Base-by-base conservation (phyloP, 192 early-diverging fungal genomes). In the Backusella tuberculispora region DNA sequence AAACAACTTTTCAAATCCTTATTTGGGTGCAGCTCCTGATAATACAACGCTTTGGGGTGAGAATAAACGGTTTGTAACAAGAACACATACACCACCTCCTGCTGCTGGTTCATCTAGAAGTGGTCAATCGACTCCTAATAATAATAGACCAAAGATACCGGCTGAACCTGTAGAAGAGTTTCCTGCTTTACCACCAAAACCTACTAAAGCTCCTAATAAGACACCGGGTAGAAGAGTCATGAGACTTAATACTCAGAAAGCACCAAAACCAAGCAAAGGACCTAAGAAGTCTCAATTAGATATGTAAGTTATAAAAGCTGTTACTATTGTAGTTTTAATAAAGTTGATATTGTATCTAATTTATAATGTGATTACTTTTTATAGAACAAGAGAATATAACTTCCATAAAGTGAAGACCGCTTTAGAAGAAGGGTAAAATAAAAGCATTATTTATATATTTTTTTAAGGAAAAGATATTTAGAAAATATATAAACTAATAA, bases 341-440 rank as follows among this genome's bases (percentile, higher is more conserved):
- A 34, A 34, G 2, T 34, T 0, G 29, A 34, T 34, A 34, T 34
- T 34, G 29, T 0, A 34, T 34, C 29, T 34, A 34, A 34, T 34
- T 34, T 34, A 34, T 34, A 34, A 34, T 34, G 2, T 34, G 29
- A 34, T 34, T 34, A 34, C 29, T 34, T 34, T 34, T 19, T 13
- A 69, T 68, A 77, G 76, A 12, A 40, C 63, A 4, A 50, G 66
- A 71, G 68, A 83, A 17, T 83, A 83, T 73, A 85, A 85, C 46
- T 73, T 77, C 24, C 4, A 63, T 19, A 75, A 74, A 9, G 79
- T 79, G 14, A 74, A 48, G 29, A 4, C 47, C 13, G 65, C 70
- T 2, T 69, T 85, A 6, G 24, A 12, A 63, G 71, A 76, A 26
- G 79, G 66, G 83, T 84, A 79, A 66, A 26, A 34, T 1, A 38